Evolutionary conservation across 495 filamentous ascomycete species (phyloP), one percentile per base, ranked within the genome.

Genomic region (Tuber aestivum): DNA sequence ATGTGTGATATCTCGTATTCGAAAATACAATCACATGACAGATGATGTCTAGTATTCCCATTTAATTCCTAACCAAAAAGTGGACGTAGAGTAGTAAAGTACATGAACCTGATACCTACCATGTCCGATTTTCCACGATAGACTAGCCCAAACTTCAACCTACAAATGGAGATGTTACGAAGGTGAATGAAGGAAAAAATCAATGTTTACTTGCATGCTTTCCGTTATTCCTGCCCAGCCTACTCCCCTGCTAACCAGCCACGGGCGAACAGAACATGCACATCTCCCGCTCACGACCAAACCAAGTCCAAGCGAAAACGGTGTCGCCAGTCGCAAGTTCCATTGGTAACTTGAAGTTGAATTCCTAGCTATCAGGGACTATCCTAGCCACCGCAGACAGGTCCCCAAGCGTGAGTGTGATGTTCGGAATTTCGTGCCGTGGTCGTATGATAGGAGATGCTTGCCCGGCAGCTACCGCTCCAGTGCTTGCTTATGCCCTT

Each of bases 231-330:
- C 56, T 27, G 0, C 42, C 72, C 32, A 6, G 37, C 1, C 27
- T 7, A 44, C 32, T 40, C 74, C 84, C 72, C n/a, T 12, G 50
- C 10, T 61, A n/a, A 61, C 91, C 88, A 69, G 83, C 86, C 77
- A 91, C 85, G 50, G 85, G 76, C 35, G 89, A 88, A 79, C 90
- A 91, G 80, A 89, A 88, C 88, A 88, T 89, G 85, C 91, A 91
- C 79, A 87, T 87, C 81, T n/a, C 90, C 42, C 90, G 85, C 83
- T 91, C 91, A n/a, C 90, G 80, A 84, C 91, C 90, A 83, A 87
- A 86, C 85, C 86, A 86, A 40, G 74, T 65, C 74, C 90, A 91
- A 27, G 87, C 86, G 76, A 91, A 89, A 38, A 92, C 81, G 76
- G 88, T 87, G 61, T 88, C 76, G 0, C 89, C 90, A 50, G 84